Conservation (phyloP, 176 grass and related monocot species). For the Aegilops umbellulata region DNA sequence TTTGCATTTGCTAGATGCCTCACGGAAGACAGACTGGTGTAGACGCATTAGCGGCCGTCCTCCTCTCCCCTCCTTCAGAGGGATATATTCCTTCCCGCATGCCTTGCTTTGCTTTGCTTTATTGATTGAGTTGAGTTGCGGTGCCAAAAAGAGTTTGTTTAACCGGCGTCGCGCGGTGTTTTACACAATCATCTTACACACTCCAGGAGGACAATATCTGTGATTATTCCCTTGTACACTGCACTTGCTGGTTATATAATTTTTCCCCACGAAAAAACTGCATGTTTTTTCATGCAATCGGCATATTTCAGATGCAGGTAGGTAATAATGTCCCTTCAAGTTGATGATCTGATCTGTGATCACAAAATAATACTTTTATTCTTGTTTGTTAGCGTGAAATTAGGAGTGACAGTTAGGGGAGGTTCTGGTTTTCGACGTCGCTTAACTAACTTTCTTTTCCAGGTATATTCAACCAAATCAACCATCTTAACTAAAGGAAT, state of each 20-base stretch:
- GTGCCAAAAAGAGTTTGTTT: conserved; percentile 3
- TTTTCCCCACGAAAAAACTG: too few relatives aligned
- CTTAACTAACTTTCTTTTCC: background rate
- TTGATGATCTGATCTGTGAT: background rate
- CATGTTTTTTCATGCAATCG: background rate
- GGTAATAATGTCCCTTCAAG: background rate
- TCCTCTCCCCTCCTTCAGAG: background rate
- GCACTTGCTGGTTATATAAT: background rate
- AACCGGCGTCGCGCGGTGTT: background rate
- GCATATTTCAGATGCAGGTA: background rate
- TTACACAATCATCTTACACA: background rate
- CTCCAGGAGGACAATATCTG: background rate
- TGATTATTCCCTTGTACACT: background rate
- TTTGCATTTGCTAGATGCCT: conserved; percentile 51
- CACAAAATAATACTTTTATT: background rate
- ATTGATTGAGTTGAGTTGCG: background rate
- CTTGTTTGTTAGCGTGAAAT: background rate
- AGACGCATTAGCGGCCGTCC: conserved; percentile 34
- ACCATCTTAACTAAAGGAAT: too few relatives aligned
- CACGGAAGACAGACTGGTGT: conserved; percentile 40
- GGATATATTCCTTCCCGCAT: conserved; percentile 3
- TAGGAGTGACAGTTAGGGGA: background rate
- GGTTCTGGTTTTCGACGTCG: background rate
- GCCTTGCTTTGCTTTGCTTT: background rate
- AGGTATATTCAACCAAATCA: conserved; percentile 3